A percentile compares a stretch with the other conserved stretches of the same genome.
Conservation (phyloP, 805 yeast species). For the Starmerella apis region DNA sequence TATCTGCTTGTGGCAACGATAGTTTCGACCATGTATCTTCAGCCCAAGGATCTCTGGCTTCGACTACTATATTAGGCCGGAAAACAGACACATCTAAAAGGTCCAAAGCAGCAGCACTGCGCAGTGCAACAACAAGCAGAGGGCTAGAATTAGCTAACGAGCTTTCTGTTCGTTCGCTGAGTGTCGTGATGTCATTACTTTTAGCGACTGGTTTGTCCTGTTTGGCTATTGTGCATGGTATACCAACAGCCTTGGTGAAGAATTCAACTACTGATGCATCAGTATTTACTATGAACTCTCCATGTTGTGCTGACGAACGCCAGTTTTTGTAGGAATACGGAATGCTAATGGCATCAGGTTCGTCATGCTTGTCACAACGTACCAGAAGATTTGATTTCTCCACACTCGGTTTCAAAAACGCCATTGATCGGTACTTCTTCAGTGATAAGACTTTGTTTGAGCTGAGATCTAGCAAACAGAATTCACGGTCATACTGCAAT, state of each 20-base stretch:
- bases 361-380: not conserved
- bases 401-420: slow-evolving; percentile 31
- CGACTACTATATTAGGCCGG: slow-evolving; percentile 35
- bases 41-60: slow-evolving; percentile 28
- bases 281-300: slow-evolving; percentile 10
- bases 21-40: slow-evolving; percentile 35
- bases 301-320: not conserved
- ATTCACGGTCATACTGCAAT: slow-evolving; percentile 36
- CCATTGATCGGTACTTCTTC: slow-evolving; percentile 34
- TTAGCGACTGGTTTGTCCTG: slow-evolving; percentile 8
- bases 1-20: slow-evolving; percentile 13
- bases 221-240: slow-evolving; percentile 34
- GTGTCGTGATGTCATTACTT: slow-evolving; percentile 6
- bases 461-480: slow-evolving; percentile 32
- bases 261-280: slow-evolving; percentile 27
- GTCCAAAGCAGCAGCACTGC: slow-evolving; percentile 28
- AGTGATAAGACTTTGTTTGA: slow-evolving; percentile 30
- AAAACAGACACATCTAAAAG: slow-evolving; percentile 25
- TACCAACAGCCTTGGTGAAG: slow-evolving; percentile 29
- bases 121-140: slow-evolving; percentile 31
- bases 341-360: not conserved
- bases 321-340: slow-evolving; percentile 13
- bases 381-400: slow-evolving; percentile 1
- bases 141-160: slow-evolving; percentile 35
- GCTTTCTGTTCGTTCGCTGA: slow-evolving; percentile 19